phyloP scores from a whole-genome alignment of 768 basidiomycete genomes.

The Russula griseocarnosa region DNA sequence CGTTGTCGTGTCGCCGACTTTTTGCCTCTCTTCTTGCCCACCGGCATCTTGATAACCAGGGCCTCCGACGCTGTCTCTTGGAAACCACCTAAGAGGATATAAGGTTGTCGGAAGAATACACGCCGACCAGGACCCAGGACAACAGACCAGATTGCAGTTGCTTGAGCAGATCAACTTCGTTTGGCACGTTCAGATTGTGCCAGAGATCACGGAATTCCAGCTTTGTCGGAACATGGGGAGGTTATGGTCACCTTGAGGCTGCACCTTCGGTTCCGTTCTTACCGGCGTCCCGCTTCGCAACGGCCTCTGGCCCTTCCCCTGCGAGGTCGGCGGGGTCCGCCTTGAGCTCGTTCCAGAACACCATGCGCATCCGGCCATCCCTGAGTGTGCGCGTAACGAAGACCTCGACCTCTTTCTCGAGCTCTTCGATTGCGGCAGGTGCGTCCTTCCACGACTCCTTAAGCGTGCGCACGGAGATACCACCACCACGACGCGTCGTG shows the following conservation, averaged over 20 bases:
- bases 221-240: conserved; percentile 3
- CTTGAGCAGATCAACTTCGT: conserved; percentile 76
- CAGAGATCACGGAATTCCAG: conserved; percentile 85
- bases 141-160: conserved; percentile 67
- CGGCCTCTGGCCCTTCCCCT: conserved; percentile 21
- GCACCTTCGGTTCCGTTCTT: conserved; percentile 75
- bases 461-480: conserved; percentile 75
- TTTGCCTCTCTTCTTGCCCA: conserved; percentile 72
- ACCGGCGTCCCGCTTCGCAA: conserved; percentile 23
- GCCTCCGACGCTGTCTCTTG: conserved; percentile 71
- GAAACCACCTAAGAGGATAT: conserved; percentile 56
- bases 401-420: conserved; percentile 86
- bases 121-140: too few relatives aligned
- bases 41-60: conserved; percentile 50
- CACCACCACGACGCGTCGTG: conserved; percentile 77
- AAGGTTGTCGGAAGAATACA: neutral
- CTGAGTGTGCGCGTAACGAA: conserved; percentile 82
- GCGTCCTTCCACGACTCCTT: conserved; percentile 94
- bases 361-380: conserved; percentile 78
- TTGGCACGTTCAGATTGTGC: conserved; percentile 80
- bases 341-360: conserved; percentile 88
- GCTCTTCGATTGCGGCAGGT: conserved; percentile 75
- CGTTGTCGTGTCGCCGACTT: conserved; percentile 69
- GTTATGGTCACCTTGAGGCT: conserved; percentile 25
- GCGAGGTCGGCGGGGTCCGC: conserved; percentile 38